Conservation (phyloP, 1,284 basidiomycete genomes). For the Leccinum solheimii region DNA sequence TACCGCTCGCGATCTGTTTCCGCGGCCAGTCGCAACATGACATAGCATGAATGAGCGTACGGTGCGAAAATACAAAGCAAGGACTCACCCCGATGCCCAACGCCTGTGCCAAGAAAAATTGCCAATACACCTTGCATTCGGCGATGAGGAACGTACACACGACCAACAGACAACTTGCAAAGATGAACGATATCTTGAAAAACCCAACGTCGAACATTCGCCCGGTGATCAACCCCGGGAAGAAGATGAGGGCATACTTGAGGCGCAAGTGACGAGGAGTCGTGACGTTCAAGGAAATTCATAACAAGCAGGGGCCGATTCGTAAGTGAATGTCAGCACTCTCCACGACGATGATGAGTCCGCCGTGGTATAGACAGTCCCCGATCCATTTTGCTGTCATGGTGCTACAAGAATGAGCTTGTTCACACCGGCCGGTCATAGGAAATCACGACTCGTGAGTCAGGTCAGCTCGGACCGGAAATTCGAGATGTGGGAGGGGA, state of each 20-base stretch:
- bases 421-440: too few relatives aligned
- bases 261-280: neutral
- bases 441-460: too few relatives aligned
- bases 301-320: neutral
- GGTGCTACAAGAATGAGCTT: too few relatives aligned
- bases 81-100: constrained; percentile 43
- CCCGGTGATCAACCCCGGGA: constrained; percentile 34
- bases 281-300: neutral
- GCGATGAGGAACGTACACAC: constrained; percentile 49
- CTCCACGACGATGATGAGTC: neutral
- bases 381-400: too few relatives aligned
- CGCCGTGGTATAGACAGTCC: too few relatives aligned
- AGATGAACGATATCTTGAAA: constrained; percentile 35
- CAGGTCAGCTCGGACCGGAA: too few relatives aligned
- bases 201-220: constrained; percentile 33
- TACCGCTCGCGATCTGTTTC: constrained; percentile 26
- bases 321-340: neutral
- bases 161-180: constrained; percentile 42
- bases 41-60: neutral
- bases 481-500: too few relatives aligned
- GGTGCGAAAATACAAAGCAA: neutral
- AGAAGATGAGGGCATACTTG: constrained; percentile 43
- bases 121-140: constrained; percentile 53
- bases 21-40: neutral
- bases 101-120: constrained; percentile 52